Base-by-base conservation (phyloP, 495 filamentous ascomycete species). In the Penicillium lagena region DNA sequence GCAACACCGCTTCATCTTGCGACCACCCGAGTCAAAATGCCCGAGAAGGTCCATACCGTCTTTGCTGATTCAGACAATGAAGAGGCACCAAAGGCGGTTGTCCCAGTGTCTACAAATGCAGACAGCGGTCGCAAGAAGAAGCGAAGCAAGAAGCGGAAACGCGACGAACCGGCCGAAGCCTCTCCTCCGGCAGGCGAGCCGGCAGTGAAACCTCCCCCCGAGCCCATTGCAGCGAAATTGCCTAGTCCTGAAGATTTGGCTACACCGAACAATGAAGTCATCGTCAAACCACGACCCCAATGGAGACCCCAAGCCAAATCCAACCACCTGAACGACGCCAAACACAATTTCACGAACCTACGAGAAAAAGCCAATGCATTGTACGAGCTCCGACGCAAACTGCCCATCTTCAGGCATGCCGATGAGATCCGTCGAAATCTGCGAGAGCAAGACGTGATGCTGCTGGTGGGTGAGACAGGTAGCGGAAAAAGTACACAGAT, bases 401-500 rank as follows among this genome's bases (percentile, higher is more conserved):
- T 98, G 0, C 94, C 93, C 0, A 89, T 98, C 39, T 96, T 89
- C 79, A 57, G 70, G 1, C 75, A 86, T 46, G 82, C 78, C 42
- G 67, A 81, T 22, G 76, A 82, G 22, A 90, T 98, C 41, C 81
- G 83, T 4, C 54, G 71, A 27, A 68, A 73, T 5, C 64, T 97
- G 13, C 71, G 69, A 11, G 62, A 82, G 8, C 81, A 85, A 35
- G 79, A 96, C 60, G 78, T 96, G 15, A 73, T 97, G 42, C 70
- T 99, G 0, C 68, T 99, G 28, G 82, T 91, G 15, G 94, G 94
- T 64, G 90, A 96, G 55, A 99, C 94, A 1, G 94, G 94, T 60
- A 90, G 85, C 31, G 94, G 94, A 55, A 99, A 99, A 67, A 90
- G 84, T 72, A 99, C 94, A 1, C 94, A 99, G 61, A 85, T 96